These are phyloP conservation scores for Mycena rosella DNA, from an alignment of 768 basidiomycete genomes.

Conservation along the genomic window DNA sequence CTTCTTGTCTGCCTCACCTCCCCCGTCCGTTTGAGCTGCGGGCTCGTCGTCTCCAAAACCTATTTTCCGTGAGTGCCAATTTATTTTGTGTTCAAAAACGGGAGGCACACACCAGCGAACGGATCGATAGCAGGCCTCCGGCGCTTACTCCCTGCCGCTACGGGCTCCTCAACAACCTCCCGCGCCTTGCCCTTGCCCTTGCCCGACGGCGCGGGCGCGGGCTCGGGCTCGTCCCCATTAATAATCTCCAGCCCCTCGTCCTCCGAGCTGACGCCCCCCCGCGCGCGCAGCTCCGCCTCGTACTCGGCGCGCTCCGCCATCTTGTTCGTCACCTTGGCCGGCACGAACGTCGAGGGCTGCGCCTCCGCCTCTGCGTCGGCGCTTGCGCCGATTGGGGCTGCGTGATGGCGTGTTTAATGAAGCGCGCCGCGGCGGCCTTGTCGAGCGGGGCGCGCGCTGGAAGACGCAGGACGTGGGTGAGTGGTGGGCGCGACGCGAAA, in stretches of 20 bases:
- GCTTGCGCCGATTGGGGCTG: conserved; percentile 61
- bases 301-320: conserved; percentile 80
- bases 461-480: background rate
- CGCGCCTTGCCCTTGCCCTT: conserved; percentile 56
- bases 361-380: conserved; percentile 45
- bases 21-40: conserved; percentile 19
- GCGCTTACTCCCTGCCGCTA: conserved; percentile 52
- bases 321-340: conserved; percentile 74
- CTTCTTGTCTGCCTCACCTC: conserved; percentile 25
- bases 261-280: conserved; percentile 57
- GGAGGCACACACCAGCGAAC: conserved; percentile 67
- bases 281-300: conserved; percentile 65
- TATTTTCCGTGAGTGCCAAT: too few relatives aligned
- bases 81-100: too few relatives aligned
- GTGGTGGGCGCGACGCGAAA: background rate
- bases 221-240: conserved; percentile 46
- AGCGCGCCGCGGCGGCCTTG: conserved; percentile 83
- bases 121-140: conserved; percentile 71
- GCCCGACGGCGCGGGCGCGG: conserved; percentile 29
- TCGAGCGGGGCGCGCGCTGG: conserved; percentile 69
- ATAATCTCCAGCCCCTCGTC: conserved; percentile 59
- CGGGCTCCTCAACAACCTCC: conserved; percentile 33
- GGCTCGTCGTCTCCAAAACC: conserved; percentile 52
- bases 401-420: conserved; percentile 87
- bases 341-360: conserved; percentile 50